These are phyloP conservation scores for Neurospora intermedia DNA, from an alignment of 495 filamentous ascomycete species.

Conservation along the genomic window DNA sequence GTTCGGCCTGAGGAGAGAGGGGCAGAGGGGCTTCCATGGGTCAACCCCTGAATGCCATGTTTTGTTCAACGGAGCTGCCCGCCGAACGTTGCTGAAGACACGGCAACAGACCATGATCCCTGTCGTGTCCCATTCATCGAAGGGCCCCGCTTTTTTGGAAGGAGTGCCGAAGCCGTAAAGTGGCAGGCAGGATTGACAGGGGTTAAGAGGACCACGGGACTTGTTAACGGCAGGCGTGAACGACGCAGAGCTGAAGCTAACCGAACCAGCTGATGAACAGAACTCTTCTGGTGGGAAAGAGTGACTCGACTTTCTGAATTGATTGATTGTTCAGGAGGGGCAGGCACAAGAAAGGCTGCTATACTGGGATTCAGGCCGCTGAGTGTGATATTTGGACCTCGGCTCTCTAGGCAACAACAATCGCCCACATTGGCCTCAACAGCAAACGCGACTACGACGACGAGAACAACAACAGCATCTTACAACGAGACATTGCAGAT, in stretches of 20 bases:
- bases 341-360: no score
- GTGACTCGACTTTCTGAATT: not conserved
- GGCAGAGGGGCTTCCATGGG: not conserved
- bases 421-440: not conserved
- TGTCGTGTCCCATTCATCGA: not conserved
- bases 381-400: no score
- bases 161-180: not conserved
- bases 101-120: not conserved
- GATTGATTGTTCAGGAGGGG: no score
- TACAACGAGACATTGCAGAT: not conserved
- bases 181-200: not conserved
- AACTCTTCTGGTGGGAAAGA: not conserved
- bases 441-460: not conserved
- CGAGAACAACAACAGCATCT: not conserved
- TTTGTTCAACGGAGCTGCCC: not conserved
- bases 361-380: no score
- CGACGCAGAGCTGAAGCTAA: not conserved
- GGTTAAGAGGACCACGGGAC: not conserved
- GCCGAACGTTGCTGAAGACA: not conserved
- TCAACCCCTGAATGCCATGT: not conserved
- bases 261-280: not conserved
- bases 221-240: not conserved
- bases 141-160: not conserved
- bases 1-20: not conserved
- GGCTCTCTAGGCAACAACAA: not conserved